Percentiles rank a stretch among this genome's conserved stretches.
These are phyloP conservation scores for Geosmithia morbida DNA, from an alignment of 2,329 filamentous ascomycete genomes.

Conservation along the genomic window DNA sequence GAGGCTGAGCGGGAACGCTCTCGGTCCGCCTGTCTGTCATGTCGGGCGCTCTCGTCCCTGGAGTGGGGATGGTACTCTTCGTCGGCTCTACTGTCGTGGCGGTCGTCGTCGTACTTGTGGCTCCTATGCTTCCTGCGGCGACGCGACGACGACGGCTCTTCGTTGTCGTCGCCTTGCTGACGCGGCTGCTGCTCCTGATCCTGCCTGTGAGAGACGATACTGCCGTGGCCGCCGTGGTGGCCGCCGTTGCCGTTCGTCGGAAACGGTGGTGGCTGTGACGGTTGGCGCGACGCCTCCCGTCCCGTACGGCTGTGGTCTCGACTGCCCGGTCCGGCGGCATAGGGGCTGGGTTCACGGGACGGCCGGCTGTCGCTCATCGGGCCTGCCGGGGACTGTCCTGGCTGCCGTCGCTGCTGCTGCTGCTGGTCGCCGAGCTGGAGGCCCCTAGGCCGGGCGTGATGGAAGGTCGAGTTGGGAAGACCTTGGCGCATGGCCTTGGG, in stretches of 20 bases:
- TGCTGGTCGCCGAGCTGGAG: conserved; percentile 28
- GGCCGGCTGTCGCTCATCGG: conserved; percentile 2
- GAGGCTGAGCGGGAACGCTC: conserved; percentile 53
- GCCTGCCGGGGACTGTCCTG: background rate
- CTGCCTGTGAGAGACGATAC: conserved; percentile 15
- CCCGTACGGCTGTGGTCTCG: conserved; percentile 5
- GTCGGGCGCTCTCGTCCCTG: conserved; percentile 13
- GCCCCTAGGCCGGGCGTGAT: conserved; percentile 43
- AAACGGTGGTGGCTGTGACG: conserved; percentile 14
- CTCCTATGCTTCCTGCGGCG: conserved; percentile 21
- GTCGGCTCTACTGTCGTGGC: conserved; percentile 16
- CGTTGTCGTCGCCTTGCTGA: conserved; percentile 36
- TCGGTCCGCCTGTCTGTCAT: conserved; percentile 11
- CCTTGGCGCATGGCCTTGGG: conserved; percentile 92
- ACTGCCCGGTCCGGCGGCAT: too few species aligned
- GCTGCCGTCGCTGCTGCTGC: background rate
- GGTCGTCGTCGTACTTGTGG: conserved; percentile 27
- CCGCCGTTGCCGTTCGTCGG: conserved; percentile 10
- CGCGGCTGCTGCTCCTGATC: background rate
- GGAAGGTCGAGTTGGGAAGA: conserved; percentile 65
- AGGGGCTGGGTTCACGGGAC: conserved; percentile 14
- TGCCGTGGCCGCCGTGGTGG: conserved; percentile 27
- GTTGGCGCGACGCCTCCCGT: conserved; percentile 3
- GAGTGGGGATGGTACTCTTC: conserved; percentile 27
- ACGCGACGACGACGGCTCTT: conserved; percentile 22